Evolutionary conservation across 495 filamentous ascomycete species (phyloP).

Genomic region (Penicillium daleae): DNA sequence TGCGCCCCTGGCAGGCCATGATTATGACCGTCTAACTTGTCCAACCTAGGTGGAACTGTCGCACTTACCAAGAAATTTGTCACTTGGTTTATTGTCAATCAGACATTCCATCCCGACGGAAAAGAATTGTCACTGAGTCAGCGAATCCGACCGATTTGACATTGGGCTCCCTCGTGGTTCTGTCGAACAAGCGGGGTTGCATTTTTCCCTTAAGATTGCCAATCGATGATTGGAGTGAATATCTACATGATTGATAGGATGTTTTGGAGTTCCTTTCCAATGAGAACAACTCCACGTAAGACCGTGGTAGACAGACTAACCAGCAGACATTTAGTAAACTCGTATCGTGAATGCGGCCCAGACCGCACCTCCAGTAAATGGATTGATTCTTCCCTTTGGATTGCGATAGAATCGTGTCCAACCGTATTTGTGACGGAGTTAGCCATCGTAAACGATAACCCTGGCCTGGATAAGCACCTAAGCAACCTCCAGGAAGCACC

Average conservation of each 20-base stretch:
- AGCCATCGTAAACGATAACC: not conserved
- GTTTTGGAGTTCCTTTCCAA: not conserved
- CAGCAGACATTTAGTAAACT: not conserved
- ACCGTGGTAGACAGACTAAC: not conserved
- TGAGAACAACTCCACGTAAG: not conserved
- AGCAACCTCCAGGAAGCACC: not conserved
- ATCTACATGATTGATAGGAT: not conserved
- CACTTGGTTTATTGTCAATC: slow-evolving; percentile 22
- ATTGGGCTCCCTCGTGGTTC: slow-evolving; percentile 29
- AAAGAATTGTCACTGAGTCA: not conserved
- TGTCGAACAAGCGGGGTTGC: slow-evolving; percentile 29
- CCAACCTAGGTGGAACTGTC: not conserved
- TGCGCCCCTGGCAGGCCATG: not conserved
- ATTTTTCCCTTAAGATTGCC: not conserved
- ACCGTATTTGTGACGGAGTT: slow-evolving; percentile 6
- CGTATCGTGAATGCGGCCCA: slow-evolving; percentile 2
- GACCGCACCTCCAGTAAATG: not conserved
- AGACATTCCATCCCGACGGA: slow-evolving; percentile 18
- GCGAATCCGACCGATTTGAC: slow-evolving; percentile 22
- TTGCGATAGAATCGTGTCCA: slow-evolving; percentile 8
- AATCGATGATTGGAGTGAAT: not conserved
- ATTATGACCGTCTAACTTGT: slow-evolving; percentile 16
- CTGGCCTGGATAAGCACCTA: slow-evolving; percentile 7
- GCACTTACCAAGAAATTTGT: slow-evolving; percentile 21
- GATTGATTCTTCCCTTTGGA: not conserved